phyloP scores from a whole-genome alignment of 768 basidiomycete genomes.

The Podaxis mareebaensis region DNA sequence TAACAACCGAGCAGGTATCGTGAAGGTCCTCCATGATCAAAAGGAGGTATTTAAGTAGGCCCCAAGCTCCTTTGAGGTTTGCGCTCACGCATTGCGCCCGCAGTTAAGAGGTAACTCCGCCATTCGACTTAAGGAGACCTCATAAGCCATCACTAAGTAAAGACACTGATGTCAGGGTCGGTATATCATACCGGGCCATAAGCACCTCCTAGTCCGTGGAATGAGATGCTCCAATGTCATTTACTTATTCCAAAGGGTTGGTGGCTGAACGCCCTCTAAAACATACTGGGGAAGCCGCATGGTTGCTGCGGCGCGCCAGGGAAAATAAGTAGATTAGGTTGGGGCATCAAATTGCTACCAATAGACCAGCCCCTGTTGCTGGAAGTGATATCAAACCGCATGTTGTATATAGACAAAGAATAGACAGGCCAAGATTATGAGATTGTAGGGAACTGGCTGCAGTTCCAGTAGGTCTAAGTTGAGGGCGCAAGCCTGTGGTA shows the following conservation, averaged over 20 bases:
- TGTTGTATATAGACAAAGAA: background rate
- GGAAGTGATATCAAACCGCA: background rate
- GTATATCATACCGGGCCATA: background rate
- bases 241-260: background rate
- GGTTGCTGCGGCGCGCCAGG: background rate
- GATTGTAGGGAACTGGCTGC: background rate
- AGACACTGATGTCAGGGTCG: background rate
- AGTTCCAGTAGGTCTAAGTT: background rate
- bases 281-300: background rate
- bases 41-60: conserved; percentile 2
- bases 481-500: background rate
- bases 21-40: background rate
- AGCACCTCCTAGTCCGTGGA: background rate
- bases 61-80: background rate
- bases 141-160: background rate
- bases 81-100: conserved; percentile 8
- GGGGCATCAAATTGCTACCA: background rate
- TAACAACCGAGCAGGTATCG: background rate
- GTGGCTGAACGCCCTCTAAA: background rate
- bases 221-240: background rate
- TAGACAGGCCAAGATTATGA: background rate
- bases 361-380: background rate
- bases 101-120: conserved; percentile 13
- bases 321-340: background rate
- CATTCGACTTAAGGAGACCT: background rate